Evolutionary conservation across 805 yeast species (phyloP), one percentile per base, ranked within the genome.

Genomic region (Candida odintsovae): DNA sequence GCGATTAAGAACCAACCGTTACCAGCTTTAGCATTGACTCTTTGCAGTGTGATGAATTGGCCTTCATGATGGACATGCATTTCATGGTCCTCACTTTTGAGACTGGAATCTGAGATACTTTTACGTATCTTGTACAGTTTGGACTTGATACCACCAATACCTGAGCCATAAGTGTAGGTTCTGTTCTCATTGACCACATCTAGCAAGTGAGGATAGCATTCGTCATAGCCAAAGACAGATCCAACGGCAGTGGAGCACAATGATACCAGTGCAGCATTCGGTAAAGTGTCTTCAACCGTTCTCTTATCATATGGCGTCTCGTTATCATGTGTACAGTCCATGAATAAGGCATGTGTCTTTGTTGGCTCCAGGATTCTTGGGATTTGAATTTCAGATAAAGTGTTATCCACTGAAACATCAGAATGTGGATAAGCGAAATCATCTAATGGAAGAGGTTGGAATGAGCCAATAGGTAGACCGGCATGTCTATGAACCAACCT

Each of bases 291-390:
- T 61, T 90, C 97, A 1, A 88, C 84, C 0, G 97, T 90, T 62
- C 98, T 79, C 66, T 86, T 89, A 56, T 92, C 95, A 38, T 74
- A 76, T 2, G 97, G 96, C 19, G 82, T 83, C 66, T 90, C 94
- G 61, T 92, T 92, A 64, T 92, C 99, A 64, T 92, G 99, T 2
- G 98, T 90, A 59, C 97, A 92, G 61, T 94, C 98, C 97, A 94
- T 92, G 56, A 92, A 85, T 56, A 94, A 71, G 0, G 98, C 97
- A 67, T 90, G 97, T 4, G 96, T 95, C n/a, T 83, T 80, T 39
- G 82, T 77, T 4, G 83, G 73, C 2, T 81, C 72, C 41, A 92
- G 71, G 10, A 78, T 71, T 53, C 74, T 75, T 2, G 95, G 92
- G 42, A 86, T 74, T 49, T 80, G 80, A 50, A 85, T 68, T 61